These are phyloP conservation scores for Myxozyma melibiosi DNA, from an alignment of 805 yeast genomes.

Conservation along the genomic window DNA sequence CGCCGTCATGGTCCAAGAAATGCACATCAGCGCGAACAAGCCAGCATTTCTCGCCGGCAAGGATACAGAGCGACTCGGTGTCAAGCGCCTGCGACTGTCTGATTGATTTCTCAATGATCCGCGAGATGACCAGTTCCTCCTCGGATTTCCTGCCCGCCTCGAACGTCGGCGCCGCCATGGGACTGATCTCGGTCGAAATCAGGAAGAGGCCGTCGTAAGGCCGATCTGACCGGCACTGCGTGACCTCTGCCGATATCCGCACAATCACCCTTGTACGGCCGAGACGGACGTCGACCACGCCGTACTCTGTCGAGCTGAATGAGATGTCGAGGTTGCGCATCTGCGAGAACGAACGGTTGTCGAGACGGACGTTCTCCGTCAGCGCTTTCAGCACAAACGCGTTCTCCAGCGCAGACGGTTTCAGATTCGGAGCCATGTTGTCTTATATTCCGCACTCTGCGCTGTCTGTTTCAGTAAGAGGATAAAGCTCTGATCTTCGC, in stretches of 20 bases:
- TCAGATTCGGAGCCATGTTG: constrained; percentile 2
- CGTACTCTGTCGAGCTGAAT: constrained; percentile 67
- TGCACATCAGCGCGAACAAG: constrained; percentile 85
- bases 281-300: constrained; percentile 74
- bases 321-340: constrained; percentile 65
- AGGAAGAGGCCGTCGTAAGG: constrained; percentile 91
- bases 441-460: too few relatives aligned
- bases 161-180: constrained; percentile 86
- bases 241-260: constrained; percentile 72
- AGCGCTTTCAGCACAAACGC: constrained; percentile 65
- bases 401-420: constrained; percentile 58
- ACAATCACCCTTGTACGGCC: constrained; percentile 76
- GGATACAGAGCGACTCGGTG: constrained; percentile 84
- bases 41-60: constrained; percentile 93
- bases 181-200: constrained; percentile 81
- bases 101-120: constrained; percentile 89
- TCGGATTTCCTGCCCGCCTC: constrained; percentile 71
- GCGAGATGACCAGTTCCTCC: constrained; percentile 75
- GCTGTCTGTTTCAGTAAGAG: too few relatives aligned
- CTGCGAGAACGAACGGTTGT: constrained; percentile 66
- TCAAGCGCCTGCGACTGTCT: constrained; percentile 89
- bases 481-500: too few relatives aligned
- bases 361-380: constrained; percentile 62
- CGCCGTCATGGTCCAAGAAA: constrained; percentile 88
- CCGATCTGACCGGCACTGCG: constrained; percentile 81